phyloP scores from a whole-genome alignment of 768 basidiomycete genomes.

The Suillus brevipes region DNA sequence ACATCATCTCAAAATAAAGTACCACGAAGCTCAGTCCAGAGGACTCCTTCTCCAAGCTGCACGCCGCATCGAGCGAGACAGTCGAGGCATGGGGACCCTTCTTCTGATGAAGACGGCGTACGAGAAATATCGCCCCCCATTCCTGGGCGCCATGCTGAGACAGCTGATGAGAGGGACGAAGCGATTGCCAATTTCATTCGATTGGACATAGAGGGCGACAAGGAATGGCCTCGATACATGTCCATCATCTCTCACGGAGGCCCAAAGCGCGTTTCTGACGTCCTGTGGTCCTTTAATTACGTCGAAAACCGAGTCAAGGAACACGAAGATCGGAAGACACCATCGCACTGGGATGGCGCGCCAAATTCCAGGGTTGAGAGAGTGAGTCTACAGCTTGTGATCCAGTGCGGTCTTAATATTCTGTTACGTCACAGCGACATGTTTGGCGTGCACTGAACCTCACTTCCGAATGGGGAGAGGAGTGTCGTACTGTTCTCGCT shows the following conservation, averaged over 20 bases:
- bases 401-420: background rate
- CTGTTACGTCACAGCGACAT: conserved; percentile 36
- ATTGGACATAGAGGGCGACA: conserved; percentile 43
- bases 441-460: conserved; percentile 53
- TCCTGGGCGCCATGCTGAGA: conserved; percentile 31
- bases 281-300: conserved; percentile 51
- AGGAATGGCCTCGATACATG: conserved; percentile 48
- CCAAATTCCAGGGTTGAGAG: conserved; percentile 41
- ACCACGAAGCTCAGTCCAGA: background rate
- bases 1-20: background rate
- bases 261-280: conserved; percentile 41
- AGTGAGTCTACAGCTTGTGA: conserved; percentile 33
- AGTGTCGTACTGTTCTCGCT: conserved; percentile 49
- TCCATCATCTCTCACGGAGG: conserved; percentile 34
- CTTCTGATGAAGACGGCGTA: background rate
- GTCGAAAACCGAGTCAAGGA: conserved; percentile 51
- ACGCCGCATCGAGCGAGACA: background rate
- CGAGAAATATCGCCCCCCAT: conserved; percentile 24
- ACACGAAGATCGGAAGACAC: conserved; percentile 44
- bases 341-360: conserved; percentile 40
- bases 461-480: conserved; percentile 41
- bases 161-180: conserved; percentile 41
- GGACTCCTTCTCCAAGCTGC: background rate
- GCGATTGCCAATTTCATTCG: conserved; percentile 47
- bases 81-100: background rate